Conservation (phyloP, 129 eudicot genomes). For the Flaveria bidentis region DNA sequence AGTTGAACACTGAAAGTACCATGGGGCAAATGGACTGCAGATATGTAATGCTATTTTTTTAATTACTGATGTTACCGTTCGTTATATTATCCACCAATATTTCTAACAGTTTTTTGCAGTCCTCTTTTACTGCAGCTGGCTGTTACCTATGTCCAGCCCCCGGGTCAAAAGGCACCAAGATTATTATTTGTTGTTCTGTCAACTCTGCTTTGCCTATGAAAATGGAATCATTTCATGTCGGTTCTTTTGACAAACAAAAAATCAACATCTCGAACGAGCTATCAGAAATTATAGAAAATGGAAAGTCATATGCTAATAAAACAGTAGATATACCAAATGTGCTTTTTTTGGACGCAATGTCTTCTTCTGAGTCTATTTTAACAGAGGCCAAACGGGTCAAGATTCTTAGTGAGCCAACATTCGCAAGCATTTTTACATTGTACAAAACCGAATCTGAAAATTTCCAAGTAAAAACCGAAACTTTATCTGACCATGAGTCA, state of each 20-base stretch:
- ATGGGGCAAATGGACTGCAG: not conserved
- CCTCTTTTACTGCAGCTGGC: conserved; percentile 84
- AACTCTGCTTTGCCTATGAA: conserved; percentile 50
- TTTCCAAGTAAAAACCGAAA: conserved; percentile 42
- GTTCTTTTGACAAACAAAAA: conserved; percentile 22
- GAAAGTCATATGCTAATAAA: conserved; percentile 38
- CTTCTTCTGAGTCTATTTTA: conserved; percentile 56
- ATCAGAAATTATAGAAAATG: conserved; percentile 46
- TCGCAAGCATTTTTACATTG: conserved; percentile 44
- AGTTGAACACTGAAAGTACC: not conserved
- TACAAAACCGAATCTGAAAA: conserved; percentile 51
- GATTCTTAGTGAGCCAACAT: conserved; percentile 63
- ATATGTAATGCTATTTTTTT: not conserved
- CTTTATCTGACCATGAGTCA: conserved; percentile 26
- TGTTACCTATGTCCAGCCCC: conserved; percentile 97
- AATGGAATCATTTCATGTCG: conserved; percentile 42
- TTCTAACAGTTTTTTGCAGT: conserved; percentile 45
- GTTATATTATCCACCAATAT: not conserved
- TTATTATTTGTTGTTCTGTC: conserved; percentile 71
- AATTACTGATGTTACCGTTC: not conserved
- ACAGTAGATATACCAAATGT: conserved; percentile 39
- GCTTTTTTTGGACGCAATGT: conserved; percentile 46
- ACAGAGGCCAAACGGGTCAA: conserved; percentile 57
- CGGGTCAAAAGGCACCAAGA: conserved; percentile 80
- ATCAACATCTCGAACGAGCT: conserved; percentile 40